A percentile compares a stretch with the other conserved stretches of the same genome.
These are phyloP conservation scores for Rhodotorula sp. DNA, from an alignment of 1,284 basidiomycete genomes.

Conservation along the genomic window DNA sequence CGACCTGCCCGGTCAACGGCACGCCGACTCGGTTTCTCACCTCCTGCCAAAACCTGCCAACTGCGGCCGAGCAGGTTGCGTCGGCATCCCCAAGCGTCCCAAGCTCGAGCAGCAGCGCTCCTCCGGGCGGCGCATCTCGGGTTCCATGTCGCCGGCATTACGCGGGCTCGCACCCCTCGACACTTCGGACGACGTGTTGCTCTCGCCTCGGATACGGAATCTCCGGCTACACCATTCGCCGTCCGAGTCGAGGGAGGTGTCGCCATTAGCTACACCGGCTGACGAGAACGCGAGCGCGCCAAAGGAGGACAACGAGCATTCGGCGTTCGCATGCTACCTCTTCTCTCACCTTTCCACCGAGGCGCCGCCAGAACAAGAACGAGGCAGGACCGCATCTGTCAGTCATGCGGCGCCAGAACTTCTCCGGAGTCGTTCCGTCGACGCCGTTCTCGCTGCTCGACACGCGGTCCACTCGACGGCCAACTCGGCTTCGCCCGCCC, in stretches of 20 bases:
- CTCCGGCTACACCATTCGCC: constrained; percentile 10
- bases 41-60: constrained; percentile 15
- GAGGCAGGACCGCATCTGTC: constrained; percentile 10
- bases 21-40: not conserved
- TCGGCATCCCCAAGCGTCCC: constrained; percentile 22
- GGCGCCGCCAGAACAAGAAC: constrained; percentile 6
- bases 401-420: not conserved
- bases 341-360: constrained; percentile 35
- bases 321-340: constrained; percentile 40
- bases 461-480: constrained; percentile 4
- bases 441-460: constrained; percentile 3
- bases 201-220: constrained; percentile 33
- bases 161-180: constrained; percentile 19
- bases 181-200: constrained; percentile 24
- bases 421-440: constrained; percentile 22
- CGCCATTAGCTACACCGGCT: not conserved
- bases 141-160: constrained; percentile 12
- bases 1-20: constrained; percentile 9
- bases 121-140: constrained; percentile 18
- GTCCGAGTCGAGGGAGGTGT: not conserved
- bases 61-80: constrained; percentile 33
- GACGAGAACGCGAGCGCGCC: not conserved
- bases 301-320: constrained; percentile 21
- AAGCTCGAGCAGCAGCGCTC: constrained; percentile 11
- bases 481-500: not conserved